Base-by-base conservation (phyloP, 495 filamentous ascomycete species). In the Bacidia rubella region DNA sequence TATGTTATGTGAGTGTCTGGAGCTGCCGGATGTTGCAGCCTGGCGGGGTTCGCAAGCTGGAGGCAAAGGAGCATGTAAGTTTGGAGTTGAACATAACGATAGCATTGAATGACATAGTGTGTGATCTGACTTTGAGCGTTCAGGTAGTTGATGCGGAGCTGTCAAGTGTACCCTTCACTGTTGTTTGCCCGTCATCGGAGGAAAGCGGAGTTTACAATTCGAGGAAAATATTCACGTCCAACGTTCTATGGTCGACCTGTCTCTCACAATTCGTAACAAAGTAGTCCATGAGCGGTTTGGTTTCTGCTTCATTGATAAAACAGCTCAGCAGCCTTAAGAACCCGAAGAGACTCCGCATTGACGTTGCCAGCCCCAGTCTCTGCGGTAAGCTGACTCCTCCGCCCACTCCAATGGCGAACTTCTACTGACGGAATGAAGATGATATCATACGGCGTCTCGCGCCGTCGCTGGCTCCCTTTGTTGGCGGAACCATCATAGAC, bases 401-500 rank as follows among this genome's bases (percentile, higher is more conserved):
- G 12, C 22, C 19, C 38, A 43, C 11, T 46, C 15, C 10, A 27
- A 11, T 3, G 38, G 5, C 15, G 27, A 21, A 9, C 39, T 54
- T 25, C n/a, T 7, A 47, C 17, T 47, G 38, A 64, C 21, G 25
- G 0, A 35, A 17, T 2, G 21, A 59, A 80, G 75, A 77, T 56
- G 66, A 78, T 60, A 56, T 73, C 19, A 48, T 79, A 47, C 52
- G 76, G 56, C 70, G 74, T 19, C 61, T 85, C 20, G 73, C 71
- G 9, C 79, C 77, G 1, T 78, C 74, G 11, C 75, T 95, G 22
- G 62, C 65, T 20, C 72, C 74, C 47, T 78, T 87, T 60, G 61
- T 67, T 12, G 82, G 83, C 47, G 80, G 87, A 59, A 86, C 89
- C 55, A 74, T 97, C 49, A 69, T 97, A 56, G 90, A 97, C 60